Percentiles rank a stretch among this genome's conserved stretches.
phyloP scores from a whole-genome alignment of 2,329 filamentous ascomycete genomes.

The Claviceps cyperi region DNA sequence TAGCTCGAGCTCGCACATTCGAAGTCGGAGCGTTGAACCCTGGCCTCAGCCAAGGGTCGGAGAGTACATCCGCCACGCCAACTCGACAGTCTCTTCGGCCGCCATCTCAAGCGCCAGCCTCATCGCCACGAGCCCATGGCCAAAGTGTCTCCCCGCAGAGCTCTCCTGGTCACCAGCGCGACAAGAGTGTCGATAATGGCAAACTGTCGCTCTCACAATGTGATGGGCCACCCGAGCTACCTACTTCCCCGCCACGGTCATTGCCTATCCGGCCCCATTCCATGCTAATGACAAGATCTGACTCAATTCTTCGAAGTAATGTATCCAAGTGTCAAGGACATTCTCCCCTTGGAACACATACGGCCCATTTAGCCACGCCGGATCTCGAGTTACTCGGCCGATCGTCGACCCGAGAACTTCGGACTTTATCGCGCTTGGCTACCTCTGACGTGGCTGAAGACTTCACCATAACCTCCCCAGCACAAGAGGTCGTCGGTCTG shows the following conservation, averaged over 20 bases:
- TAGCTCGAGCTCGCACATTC: conserved; percentile 36
- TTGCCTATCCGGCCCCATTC: conserved; percentile 40
- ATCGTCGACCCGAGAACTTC: conserved; percentile 79
- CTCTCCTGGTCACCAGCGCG: conserved; percentile 33
- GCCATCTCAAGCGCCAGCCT: conserved; percentile 49
- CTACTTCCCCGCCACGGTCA: conserved; percentile 27
- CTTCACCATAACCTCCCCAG: conserved; percentile 61
- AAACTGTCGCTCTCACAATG: conserved; percentile 35
- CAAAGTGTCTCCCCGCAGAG: conserved; percentile 11
- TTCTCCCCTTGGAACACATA: conserved; percentile 20
- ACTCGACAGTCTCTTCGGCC: conserved; percentile 67
- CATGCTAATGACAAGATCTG: conserved; percentile 44
- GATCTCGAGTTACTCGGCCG: conserved; percentile 73
- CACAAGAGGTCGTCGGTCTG: conserved; percentile 77
- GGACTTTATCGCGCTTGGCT: conserved; percentile 72
- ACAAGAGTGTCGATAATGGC: conserved; percentile 50
- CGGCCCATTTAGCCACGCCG: conserved; percentile 41
- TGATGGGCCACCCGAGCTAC: conserved; percentile 24
- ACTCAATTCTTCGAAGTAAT: conserved; percentile 30
- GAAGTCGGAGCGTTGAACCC: conserved; percentile 27
- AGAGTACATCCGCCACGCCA: conserved; percentile 54
- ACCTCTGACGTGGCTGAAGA: conserved; percentile 63
- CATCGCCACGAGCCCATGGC: conserved; percentile 25
- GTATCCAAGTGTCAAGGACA: conserved; percentile 17
- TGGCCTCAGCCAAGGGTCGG: conserved; percentile 30